These are phyloP conservation scores for Buxus sempervirens DNA, from an alignment of 164 flowering plant species.

Conservation along the genomic window DNA sequence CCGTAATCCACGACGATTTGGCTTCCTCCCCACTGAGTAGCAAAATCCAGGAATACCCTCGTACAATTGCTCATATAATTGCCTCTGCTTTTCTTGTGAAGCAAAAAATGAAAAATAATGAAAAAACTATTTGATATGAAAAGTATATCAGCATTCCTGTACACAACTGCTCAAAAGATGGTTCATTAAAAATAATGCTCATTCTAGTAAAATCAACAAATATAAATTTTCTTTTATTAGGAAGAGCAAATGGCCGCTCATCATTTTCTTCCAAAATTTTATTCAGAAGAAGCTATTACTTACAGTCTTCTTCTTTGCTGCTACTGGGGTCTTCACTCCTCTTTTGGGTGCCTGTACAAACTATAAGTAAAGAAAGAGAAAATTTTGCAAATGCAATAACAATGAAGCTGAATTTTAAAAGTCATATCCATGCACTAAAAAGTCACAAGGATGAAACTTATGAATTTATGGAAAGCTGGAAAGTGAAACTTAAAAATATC, in stretches of 20 bases:
- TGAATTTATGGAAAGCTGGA: background rate
- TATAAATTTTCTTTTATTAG: background rate
- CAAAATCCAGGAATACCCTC: too few species aligned
- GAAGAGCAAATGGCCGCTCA: too few species aligned
- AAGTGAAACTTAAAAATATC: background rate
- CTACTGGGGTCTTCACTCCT: constrained; percentile 38
- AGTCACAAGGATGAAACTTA: background rate
- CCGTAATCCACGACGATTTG: too few species aligned
- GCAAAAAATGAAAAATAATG: background rate
- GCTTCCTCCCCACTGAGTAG: too few species aligned
- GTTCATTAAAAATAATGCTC: background rate
- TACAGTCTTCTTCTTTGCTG: constrained; percentile 43
- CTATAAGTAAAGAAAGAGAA: background rate
- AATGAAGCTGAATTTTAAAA: background rate
- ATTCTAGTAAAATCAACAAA: background rate
- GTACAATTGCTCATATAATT: too few species aligned
- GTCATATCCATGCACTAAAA: background rate
- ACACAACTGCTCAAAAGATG: too few species aligned
- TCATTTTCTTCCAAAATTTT: background rate
- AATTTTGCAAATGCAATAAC: background rate
- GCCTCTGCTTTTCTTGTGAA: too few species aligned
- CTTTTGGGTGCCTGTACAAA: constrained; percentile 43
- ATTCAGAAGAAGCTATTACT: constrained; percentile 1
- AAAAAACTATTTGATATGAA: too few species aligned
- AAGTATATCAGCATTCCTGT: too few species aligned